These are phyloP conservation scores for Avena sativa DNA, from an alignment of 176 grass and related monocot genomes.

Conservation along the genomic window DNA sequence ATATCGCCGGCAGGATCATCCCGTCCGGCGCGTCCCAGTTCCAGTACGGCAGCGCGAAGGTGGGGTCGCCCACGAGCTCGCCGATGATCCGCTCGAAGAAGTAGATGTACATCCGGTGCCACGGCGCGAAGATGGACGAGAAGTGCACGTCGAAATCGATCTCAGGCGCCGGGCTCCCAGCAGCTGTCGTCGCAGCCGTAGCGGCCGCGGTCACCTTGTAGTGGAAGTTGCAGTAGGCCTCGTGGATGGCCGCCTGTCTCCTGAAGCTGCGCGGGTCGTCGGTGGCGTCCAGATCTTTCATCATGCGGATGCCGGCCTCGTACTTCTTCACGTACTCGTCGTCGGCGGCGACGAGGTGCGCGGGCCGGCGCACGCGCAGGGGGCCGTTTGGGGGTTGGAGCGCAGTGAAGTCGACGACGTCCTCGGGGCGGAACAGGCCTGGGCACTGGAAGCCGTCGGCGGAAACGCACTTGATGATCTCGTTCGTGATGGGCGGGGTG, in stretches of 20 bases:
- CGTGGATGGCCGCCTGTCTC: slow-evolving; percentile 20
- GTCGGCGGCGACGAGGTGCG: slow-evolving; percentile 26
- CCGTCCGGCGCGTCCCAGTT: slow-evolving; percentile 67
- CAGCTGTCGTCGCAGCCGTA: neutral
- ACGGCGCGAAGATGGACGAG: slow-evolving; percentile 71
- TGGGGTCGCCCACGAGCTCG: slow-evolving; percentile 48
- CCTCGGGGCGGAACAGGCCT: slow-evolving; percentile 2
- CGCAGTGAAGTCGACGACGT: slow-evolving; percentile 20
- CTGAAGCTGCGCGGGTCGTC: slow-evolving; percentile 22
- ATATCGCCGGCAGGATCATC: slow-evolving; percentile 57
- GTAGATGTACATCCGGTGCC: slow-evolving; percentile 77
- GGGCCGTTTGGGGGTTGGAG: neutral
- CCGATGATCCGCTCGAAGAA: slow-evolving; percentile 64
- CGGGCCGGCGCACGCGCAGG: neutral
- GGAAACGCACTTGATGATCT: neutral
- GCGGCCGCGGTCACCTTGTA: neutral
- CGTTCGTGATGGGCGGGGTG: neutral
- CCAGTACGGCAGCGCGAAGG: slow-evolving; percentile 69
- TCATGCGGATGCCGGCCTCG: neutral
- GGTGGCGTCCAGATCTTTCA: neutral
- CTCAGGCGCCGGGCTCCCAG: neutral
- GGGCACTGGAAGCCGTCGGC: slow-evolving; percentile 24
- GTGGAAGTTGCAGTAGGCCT: slow-evolving; percentile 33
- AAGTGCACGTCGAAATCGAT: slow-evolving; percentile 29
- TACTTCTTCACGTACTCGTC: neutral